phyloP scores from a whole-genome alignment of 202 grass and related monocot genomes.

The Miscanthus sacchariflorus region DNA sequence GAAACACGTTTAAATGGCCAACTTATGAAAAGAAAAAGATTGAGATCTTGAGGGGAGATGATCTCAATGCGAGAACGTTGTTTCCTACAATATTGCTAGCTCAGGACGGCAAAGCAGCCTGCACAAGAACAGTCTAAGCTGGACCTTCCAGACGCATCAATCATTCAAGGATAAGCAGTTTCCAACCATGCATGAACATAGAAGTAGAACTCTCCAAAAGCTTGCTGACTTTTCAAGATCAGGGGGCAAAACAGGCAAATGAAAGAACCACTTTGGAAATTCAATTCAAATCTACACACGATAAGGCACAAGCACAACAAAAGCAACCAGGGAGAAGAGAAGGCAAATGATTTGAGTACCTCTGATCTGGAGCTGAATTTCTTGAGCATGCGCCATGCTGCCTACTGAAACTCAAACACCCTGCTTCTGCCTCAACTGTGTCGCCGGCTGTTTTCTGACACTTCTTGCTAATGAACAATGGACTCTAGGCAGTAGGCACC shows the following conservation, averaged over 20 bases:
- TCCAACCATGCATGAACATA: neutral
- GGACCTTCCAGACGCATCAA: neutral
- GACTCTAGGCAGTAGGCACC: neutral
- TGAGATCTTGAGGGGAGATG: neutral
- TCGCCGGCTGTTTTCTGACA: neutral
- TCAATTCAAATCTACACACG: neutral
- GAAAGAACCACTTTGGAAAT: neutral
- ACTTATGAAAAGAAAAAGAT: neutral
- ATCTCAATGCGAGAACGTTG: neutral
- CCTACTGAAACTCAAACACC: slow-evolving; percentile 13
- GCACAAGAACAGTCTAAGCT: slow-evolving; percentile 11
- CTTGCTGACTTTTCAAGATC: neutral
- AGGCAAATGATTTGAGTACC: slow-evolving; percentile 37
- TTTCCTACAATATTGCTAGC: neutral
- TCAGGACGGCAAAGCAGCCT: neutral
- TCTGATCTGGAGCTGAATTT: slow-evolving; percentile 66
- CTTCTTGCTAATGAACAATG: neutral
- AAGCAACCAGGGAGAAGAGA: neutral
- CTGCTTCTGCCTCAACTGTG: neutral
- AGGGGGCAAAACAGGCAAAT: neutral
- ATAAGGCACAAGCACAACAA: neutral
- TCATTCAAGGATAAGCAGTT: neutral
- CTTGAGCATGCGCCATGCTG: slow-evolving; percentile 55
- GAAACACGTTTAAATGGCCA: neutral
- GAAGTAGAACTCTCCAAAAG: slow-evolving; percentile 11